These are phyloP conservation scores for Poa pratensis DNA, from an alignment of 176 grass and related monocot genomes.

Conservation along the genomic window DNA sequence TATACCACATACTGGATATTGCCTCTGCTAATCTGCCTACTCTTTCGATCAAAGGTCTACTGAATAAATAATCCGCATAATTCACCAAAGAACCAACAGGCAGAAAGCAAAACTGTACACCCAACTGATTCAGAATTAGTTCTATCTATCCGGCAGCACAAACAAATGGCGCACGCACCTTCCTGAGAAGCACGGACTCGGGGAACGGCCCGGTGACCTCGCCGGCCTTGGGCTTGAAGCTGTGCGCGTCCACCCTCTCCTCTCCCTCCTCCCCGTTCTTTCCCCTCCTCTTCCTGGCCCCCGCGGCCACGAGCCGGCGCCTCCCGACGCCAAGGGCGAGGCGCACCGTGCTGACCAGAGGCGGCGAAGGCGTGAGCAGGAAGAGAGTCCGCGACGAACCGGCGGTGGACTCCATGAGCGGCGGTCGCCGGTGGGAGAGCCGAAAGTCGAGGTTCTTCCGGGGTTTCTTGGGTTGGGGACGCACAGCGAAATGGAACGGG, in stretches of 20 bases:
- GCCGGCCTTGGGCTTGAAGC: constrained; percentile 53
- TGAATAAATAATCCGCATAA: background rate
- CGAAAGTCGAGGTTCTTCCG: constrained; percentile 27
- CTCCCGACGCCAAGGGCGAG: constrained; percentile 7
- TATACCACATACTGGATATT: background rate
- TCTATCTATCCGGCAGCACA: background rate
- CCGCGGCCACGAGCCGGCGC: constrained; percentile 33
- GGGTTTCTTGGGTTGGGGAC: constrained; percentile 33
- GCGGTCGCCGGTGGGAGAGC: background rate
- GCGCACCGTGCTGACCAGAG: background rate
- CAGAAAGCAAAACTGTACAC: background rate
- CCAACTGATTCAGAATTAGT: background rate
- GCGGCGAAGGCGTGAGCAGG: background rate
- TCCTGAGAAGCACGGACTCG: constrained; percentile 82
- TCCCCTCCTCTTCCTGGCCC: constrained; percentile 54
- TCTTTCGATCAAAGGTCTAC: background rate
- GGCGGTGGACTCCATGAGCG: constrained; percentile 46
- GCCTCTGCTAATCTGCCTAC: background rate
- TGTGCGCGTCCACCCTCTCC: constrained; percentile 53
- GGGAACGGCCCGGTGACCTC: constrained; percentile 72
- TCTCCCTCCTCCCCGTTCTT: constrained; percentile 39
- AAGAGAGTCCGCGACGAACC: constrained; percentile 36
- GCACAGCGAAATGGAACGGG: constrained; percentile 38
- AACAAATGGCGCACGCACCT: constrained; percentile 47
- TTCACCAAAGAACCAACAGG: background rate